A percentile compares a stretch with the other conserved stretches of the same genome.
Conservation (phyloP, 805 yeast genomes). For the Hanseniaspora nectarophila region DNA sequence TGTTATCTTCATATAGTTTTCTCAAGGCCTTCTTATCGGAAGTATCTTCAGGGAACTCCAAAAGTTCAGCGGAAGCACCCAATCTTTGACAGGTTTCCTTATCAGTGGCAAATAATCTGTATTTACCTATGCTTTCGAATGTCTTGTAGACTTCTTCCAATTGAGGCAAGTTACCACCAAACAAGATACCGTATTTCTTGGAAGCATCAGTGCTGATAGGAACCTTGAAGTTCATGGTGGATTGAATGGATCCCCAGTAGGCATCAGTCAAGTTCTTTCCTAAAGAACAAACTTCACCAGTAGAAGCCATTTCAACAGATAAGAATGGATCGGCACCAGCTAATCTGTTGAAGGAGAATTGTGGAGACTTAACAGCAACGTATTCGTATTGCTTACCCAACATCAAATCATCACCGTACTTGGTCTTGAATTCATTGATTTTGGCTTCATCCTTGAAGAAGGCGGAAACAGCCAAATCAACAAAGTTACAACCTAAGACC, state of each 20-base stretch:
- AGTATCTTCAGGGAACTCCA: constrained; percentile 66
- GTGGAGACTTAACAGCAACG: constrained; percentile 97
- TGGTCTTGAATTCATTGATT: constrained; percentile 7
- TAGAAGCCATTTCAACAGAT: constrained; percentile 98
- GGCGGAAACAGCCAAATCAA: constrained; percentile 87
- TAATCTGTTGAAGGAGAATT: constrained; percentile 92
- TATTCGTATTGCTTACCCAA: constrained; percentile 48
- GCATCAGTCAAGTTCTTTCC: constrained; percentile 80
- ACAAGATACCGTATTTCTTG: constrained; percentile 47
- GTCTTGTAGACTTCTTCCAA: constrained; percentile 64
- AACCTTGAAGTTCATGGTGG: constrained; percentile 91
- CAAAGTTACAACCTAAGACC: constrained; percentile 91
- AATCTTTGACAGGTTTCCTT: constrained; percentile 48
- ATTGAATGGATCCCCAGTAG: constrained; percentile 94
- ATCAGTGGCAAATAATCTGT: constrained; percentile 68
- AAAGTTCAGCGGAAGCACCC: constrained; percentile 50
- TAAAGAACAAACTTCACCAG: constrained; percentile 97
- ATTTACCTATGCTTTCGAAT: constrained; percentile 57
- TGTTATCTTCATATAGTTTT: constrained; percentile 80
- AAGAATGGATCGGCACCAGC: constrained; percentile 99
- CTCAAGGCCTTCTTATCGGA: constrained; percentile 65
- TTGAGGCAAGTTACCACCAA: constrained; percentile 83
- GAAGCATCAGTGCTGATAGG: constrained; percentile 51
- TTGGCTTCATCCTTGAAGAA: constrained; percentile 57
- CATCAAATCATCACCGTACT: constrained; percentile 52